Evolutionary conservation across 208 protist species (phyloP).

Genomic region (Kentomonas sorsogonicus): DNA sequence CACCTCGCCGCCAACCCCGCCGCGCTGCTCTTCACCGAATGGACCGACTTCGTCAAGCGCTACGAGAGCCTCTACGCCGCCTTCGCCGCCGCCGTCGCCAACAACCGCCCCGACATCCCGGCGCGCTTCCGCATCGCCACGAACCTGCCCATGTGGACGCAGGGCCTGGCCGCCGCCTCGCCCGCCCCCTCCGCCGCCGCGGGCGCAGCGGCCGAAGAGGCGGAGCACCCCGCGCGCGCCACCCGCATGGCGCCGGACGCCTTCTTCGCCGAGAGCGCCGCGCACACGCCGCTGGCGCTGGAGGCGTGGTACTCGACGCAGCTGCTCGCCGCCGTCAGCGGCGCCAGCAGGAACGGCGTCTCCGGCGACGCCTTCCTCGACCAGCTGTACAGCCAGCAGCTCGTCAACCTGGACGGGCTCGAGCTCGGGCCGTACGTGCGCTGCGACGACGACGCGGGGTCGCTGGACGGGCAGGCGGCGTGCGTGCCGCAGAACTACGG

Average conservation of each 20-base stretch:
- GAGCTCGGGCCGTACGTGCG: conserved; percentile 16
- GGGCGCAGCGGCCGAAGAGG: neutral
- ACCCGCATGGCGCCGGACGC: neutral
- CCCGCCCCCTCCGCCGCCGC: conserved; percentile 12
- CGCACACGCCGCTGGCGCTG: conserved; percentile 6
- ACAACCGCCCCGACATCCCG: too few relatives aligned
- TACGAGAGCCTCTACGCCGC: conserved; percentile 16
- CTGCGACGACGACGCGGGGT: neutral
- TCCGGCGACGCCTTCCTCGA: conserved; percentile 10
- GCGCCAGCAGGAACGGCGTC: conserved; percentile 12
- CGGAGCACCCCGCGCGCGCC: too few relatives aligned
- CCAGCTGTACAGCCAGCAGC: conserved; percentile 16
- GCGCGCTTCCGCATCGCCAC: conserved; percentile 24
- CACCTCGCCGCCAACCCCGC: conserved; percentile 4
- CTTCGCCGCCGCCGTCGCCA: conserved; percentile 12
- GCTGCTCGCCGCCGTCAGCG: conserved; percentile 12
- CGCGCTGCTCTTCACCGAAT: conserved; percentile 21
- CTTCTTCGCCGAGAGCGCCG: conserved; percentile 4
- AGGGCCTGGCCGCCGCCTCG: conserved; percentile 7
- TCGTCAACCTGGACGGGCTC: conserved; percentile 20
- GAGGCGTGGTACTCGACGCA: conserved; percentile 12
- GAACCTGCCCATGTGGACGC: conserved; percentile 45
- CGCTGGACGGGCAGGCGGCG: too few relatives aligned
- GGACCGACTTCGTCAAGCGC: conserved; percentile 25
- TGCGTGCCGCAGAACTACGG: conserved; percentile 46